Evolutionary conservation across 1,284 basidiomycete genomes (phyloP), one percentile per base, ranked within the genome.

Genomic region (Papiliotrema flavescens): DNA sequence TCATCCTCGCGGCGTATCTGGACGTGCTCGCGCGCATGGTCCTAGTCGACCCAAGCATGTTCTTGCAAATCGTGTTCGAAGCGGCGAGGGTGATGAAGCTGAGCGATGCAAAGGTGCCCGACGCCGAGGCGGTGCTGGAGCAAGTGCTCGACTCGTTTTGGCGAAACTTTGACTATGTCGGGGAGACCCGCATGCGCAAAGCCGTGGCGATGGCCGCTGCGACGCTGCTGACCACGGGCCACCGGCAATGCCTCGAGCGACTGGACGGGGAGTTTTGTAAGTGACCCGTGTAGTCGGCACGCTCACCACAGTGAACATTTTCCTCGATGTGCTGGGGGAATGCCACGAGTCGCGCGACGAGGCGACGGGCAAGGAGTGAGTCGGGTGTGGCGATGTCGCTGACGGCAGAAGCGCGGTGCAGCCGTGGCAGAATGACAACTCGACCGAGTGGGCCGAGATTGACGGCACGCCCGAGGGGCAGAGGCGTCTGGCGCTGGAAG

Each of bases 311-410:
- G 89, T 90, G 76, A 92, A 92, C 69, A 79, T 94, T 41, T 94
- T 90, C 88, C 78, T 90, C 46, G 91, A 94, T 65, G 90, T 93
- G 4, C 86, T 94, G 42, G 88, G 86, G 13, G 91, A 94, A 71
- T 80, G 92, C 52, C 88, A 92, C 71, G 84, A 84, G 1, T 76
- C 81, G 53, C 69, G 71, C 7, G 75, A 78, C 39, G 67, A 78
- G 32, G 46, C 54, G 0, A 54, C 54, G 9, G 65, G 61, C 2
- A 47, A 59, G 46, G 72, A 72, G 75, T 73, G 44, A 53, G 73
- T 51, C 35, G 24, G 8, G 9, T 35, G 17, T 49, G 23, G 2
- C 20, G 32, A 23, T 4, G 23, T 40, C 14, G 48, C 14, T 48
- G 36, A 48, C 35, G 26, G n/a, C 13, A 17, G 65, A 64, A 41